Base-by-base conservation (phyloP, 495 filamentous ascomycete genomes). In the Aspergillus haitiensis region DNA sequence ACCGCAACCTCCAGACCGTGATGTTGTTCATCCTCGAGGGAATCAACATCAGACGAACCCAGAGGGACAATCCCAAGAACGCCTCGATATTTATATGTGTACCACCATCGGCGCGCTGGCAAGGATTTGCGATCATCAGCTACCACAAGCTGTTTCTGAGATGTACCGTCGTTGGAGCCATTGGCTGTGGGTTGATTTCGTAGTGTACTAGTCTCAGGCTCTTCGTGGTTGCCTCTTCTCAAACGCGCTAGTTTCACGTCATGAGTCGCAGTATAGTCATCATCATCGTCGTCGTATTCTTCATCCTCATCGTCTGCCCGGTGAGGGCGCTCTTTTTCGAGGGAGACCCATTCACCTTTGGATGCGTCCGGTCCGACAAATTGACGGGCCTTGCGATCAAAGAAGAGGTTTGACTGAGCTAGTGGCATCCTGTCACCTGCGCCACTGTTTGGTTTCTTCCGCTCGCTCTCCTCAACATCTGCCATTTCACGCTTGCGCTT, bases 51-150 rank as follows among this genome's bases (percentile, higher is more conserved):
- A 13, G 42, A 10, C 3, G 54, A 58, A 60, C 77, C 71, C 27
- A 98, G 73, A 15, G 88, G 86, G 12, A 93, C 88, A 33, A 98
- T 88, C 5, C 93, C 94, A 63, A 99, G 73, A 59, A 99, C 91
- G 8, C 92, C 89, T 57, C 92, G 80, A 70, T 97, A 99, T 68
- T 94, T 93, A 73, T 88, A 91, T 8, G 92, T 93, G 62, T 82
- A 83, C 92, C 92, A 98, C 75, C 76, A 80, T 6, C 73, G 73
- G 16, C 76, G 75, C 8, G 67, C 39, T 35, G 66, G 56, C 52
- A 72, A 67, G 42, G 67, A 60, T 31, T 64, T 59, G 27, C 52
- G 35, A 12, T 66, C 62, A 39, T 58, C 62, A 13, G 54, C 46
- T 52, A 61, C 58, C 8, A 67, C 67, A 16, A 71, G 50, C 55